Conservation (phyloP, 768 basidiomycete species). For the Mycena kentingensis region DNA sequence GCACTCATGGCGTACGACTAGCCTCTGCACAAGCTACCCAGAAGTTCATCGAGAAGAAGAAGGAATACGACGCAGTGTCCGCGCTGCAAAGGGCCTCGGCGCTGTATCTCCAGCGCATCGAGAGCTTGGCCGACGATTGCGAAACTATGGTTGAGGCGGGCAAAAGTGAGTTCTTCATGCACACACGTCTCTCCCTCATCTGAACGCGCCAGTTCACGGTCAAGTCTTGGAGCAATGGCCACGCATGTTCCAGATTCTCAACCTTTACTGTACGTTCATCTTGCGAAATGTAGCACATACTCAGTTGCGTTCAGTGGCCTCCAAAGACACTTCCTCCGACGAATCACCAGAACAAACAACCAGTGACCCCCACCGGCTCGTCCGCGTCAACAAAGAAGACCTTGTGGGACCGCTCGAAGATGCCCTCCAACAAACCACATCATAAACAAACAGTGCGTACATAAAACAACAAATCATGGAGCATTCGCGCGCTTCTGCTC, state of each 20-base stretch:
- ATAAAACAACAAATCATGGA: neutral
- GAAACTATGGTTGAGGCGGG: slow-evolving; percentile 79
- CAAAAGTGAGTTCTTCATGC: slow-evolving; percentile 45
- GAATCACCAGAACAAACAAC: slow-evolving; percentile 14
- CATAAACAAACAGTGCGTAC: neutral
- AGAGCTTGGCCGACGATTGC: slow-evolving; percentile 69
- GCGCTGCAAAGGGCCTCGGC: slow-evolving; percentile 68
- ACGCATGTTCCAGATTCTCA: slow-evolving; percentile 78
- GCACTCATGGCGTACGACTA: too few relatives aligned
- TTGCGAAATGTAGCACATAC: neutral
- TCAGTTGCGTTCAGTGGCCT: slow-evolving; percentile 44
- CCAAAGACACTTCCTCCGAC: slow-evolving; percentile 38
- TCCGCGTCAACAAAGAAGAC: too few relatives aligned
- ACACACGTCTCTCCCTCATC: neutral
- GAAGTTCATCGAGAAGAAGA: slow-evolving; percentile 76
- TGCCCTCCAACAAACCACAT: too few relatives aligned
- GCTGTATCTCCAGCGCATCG: slow-evolving; percentile 66
- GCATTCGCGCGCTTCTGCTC: slow-evolving; percentile 71
- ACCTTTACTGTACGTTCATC: slow-evolving; percentile 59
- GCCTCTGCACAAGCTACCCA: slow-evolving; percentile 51
- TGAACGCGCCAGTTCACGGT: slow-evolving; percentile 57
- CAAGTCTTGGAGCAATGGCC: slow-evolving; percentile 82
- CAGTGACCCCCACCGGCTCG: too few relatives aligned
- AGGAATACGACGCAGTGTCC: slow-evolving; percentile 74
- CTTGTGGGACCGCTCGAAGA: too few relatives aligned